These are phyloP conservation scores for Coemansia sp. DNA, from an alignment of 192 early-diverging fungal genomes.

Conservation along the genomic window DNA sequence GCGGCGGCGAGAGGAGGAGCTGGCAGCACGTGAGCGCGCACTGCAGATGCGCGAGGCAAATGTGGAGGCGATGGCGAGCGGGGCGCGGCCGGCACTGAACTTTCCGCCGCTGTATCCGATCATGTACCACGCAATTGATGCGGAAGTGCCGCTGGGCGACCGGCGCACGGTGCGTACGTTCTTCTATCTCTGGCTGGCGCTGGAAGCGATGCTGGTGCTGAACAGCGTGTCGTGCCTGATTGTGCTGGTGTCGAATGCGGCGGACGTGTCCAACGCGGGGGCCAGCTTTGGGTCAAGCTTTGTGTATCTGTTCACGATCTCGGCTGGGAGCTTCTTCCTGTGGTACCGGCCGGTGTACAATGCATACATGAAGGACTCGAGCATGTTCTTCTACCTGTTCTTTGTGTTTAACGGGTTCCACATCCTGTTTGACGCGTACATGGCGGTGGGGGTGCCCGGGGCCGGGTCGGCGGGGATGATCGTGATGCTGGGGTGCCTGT, in stretches of 20 bases:
- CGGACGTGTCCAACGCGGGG: conserved; percentile 61
- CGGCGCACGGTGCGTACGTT: conserved; percentile 62
- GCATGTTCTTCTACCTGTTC: conserved; percentile 81
- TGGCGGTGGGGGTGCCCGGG: conserved; percentile 80
- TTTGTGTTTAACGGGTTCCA: conserved; percentile 86
- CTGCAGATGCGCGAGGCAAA: conserved; percentile 62
- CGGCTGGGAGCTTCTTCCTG: conserved; percentile 68
- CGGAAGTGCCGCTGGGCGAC: conserved; percentile 64
- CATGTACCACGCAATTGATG: conserved; percentile 75
- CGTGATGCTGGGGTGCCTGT: conserved; percentile 67
- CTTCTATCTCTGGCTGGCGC: conserved; percentile 71
- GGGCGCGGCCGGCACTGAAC: conserved; percentile 68
- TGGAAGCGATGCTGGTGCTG: conserved; percentile 63
- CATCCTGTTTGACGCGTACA: conserved; percentile 73
- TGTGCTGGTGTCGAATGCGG: conserved; percentile 62
- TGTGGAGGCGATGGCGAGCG: conserved; percentile 51
- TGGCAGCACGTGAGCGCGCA: conserved; percentile 71
- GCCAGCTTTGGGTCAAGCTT: conserved; percentile 77
- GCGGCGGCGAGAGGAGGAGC: conserved; percentile 65
- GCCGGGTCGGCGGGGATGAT: conserved; percentile 80
- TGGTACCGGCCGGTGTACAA: conserved; percentile 90
- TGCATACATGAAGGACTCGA: conserved; percentile 81
- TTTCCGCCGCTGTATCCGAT: conserved; percentile 81
- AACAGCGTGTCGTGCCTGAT: conserved; percentile 77
- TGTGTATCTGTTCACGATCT: conserved; percentile 72